A percentile compares a stretch with the other conserved stretches of the same genome.
These are phyloP conservation scores for Mucor circinelloides DNA, from an alignment of 371 early-diverging fungal species.

Conservation along the genomic window DNA sequence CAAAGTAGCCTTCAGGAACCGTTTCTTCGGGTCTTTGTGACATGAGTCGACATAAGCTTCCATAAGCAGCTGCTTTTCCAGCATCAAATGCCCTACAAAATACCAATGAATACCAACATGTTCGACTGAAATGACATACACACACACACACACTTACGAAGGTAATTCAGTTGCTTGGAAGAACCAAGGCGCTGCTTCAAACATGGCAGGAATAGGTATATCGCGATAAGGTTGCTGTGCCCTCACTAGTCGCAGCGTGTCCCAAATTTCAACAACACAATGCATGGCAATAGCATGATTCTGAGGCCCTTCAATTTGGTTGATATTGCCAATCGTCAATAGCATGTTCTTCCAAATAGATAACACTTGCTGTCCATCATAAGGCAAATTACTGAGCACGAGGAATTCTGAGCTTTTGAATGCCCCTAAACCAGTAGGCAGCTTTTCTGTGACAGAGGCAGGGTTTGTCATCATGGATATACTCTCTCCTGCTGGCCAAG, in stretches of 20 bases:
- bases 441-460: slow-evolving; percentile 40
- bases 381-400: slow-evolving; percentile 35
- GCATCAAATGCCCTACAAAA: slow-evolving; percentile 49
- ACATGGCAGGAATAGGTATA: slow-evolving; percentile 60
- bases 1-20: slow-evolving; percentile 56
- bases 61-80: slow-evolving; percentile 65
- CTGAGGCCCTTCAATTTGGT: slow-evolving; percentile 59
- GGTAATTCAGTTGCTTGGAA: slow-evolving; percentile 67
- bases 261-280: slow-evolving; percentile 73
- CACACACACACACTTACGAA: slow-evolving; percentile 51
- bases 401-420: slow-evolving; percentile 52
- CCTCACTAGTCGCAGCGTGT: slow-evolving; percentile 57
- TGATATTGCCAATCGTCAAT: slow-evolving; percentile 70
- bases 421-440: slow-evolving; percentile 39
- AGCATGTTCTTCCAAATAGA: slow-evolving; percentile 73
- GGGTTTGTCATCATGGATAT: slow-evolving; percentile 33
- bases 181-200: slow-evolving; percentile 69
- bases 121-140: too few relatives aligned
- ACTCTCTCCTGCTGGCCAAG: slow-evolving; percentile 21
- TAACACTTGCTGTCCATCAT: slow-evolving; percentile 46
- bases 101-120: background rate
- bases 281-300: slow-evolving; percentile 72
- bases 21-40: slow-evolving; percentile 68
- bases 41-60: slow-evolving; percentile 77
- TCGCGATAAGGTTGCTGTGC: slow-evolving; percentile 60